phyloP scores from a whole-genome alignment of 768 basidiomycete species.

The Mycena metata region DNA sequence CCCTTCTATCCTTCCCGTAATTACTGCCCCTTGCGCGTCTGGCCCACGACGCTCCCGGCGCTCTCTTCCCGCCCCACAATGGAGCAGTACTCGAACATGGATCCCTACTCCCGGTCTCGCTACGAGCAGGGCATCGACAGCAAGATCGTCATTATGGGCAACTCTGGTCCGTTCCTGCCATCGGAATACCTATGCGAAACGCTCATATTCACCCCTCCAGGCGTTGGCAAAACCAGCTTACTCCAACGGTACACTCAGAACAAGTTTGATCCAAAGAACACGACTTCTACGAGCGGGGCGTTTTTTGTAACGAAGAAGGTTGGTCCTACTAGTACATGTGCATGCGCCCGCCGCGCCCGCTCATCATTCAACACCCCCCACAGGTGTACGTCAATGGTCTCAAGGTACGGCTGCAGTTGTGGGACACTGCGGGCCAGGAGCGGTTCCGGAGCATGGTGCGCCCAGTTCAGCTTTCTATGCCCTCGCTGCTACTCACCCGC shows the following conservation, averaged over 20 bases:
- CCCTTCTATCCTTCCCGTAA: slow-evolving; percentile 33
- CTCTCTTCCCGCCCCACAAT: slow-evolving; percentile 53
- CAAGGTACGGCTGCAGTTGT: slow-evolving; percentile 88
- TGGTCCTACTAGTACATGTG: not conserved
- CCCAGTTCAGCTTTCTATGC: slow-evolving; percentile 21
- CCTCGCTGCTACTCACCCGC: slow-evolving; percentile 34
- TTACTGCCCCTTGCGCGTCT: slow-evolving; percentile 32
- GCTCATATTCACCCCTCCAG: slow-evolving; percentile 50
- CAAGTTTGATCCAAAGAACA: slow-evolving; percentile 90
- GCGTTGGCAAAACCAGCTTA: slow-evolving; percentile 94
- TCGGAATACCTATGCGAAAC: not conserved
- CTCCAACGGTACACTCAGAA: slow-evolving; percentile 92
- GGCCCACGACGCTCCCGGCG: slow-evolving; percentile 10
- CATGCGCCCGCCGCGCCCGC: not conserved
- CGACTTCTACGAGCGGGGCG: slow-evolving; percentile 92
- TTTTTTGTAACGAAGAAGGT: slow-evolving; percentile 96
- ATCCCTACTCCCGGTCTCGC: slow-evolving; percentile 76
- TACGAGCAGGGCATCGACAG: slow-evolving; percentile 91
- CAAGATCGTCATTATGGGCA: slow-evolving; percentile 97
- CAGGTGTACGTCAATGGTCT: slow-evolving; percentile 76
- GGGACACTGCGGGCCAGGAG: slow-evolving; percentile 97
- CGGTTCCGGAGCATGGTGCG: slow-evolving; percentile 90
- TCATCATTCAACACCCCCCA: not conserved
- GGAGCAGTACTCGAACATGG: slow-evolving; percentile 71
- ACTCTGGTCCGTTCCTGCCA: slow-evolving; percentile 57